These are phyloP conservation scores for Botrytis porri DNA, from an alignment of 2,329 filamentous ascomycete genomes.

Conservation along the genomic window DNA sequence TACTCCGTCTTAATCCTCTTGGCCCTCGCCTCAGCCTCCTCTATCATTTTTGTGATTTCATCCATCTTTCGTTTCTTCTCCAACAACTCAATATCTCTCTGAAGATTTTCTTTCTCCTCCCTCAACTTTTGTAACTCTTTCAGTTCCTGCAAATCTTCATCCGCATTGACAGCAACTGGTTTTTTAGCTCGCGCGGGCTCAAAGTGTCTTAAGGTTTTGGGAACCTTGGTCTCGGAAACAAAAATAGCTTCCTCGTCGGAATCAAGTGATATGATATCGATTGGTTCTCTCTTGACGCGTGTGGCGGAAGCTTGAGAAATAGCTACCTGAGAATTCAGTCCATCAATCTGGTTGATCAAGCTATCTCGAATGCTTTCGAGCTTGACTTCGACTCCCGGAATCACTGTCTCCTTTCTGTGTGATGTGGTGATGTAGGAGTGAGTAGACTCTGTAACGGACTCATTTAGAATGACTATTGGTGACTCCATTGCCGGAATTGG, in stretches of 20 bases:
- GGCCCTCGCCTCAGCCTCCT: background rate
- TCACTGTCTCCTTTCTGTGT: background rate
- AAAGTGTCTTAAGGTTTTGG: no score
- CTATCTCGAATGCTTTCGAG: background rate
- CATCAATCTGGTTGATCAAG: background rate
- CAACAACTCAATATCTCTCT: background rate
- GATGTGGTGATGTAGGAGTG: background rate
- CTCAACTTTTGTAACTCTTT: background rate
- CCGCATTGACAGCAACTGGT: background rate
- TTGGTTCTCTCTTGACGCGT: background rate
- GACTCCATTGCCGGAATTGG: accelerated
- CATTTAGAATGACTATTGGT: background rate
- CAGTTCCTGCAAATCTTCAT: background rate
- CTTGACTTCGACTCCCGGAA: background rate
- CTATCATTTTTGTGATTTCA: background rate
- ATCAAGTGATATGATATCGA: background rate
- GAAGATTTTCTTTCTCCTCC: background rate
- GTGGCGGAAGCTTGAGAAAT: background rate
- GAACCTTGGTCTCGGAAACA: background rate
- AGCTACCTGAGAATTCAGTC: background rate
- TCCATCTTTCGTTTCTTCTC: background rate
- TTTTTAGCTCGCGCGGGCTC: background rate
- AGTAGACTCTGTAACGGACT: background rate
- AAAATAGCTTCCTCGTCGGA: background rate
- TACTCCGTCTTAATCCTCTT: background rate